A percentile compares a stretch with the other conserved stretches of the same genome.
Evolutionary conservation across 1,284 basidiomycete genomes (phyloP).

Genomic region (Neotropicomus parvogracilis): DNA sequence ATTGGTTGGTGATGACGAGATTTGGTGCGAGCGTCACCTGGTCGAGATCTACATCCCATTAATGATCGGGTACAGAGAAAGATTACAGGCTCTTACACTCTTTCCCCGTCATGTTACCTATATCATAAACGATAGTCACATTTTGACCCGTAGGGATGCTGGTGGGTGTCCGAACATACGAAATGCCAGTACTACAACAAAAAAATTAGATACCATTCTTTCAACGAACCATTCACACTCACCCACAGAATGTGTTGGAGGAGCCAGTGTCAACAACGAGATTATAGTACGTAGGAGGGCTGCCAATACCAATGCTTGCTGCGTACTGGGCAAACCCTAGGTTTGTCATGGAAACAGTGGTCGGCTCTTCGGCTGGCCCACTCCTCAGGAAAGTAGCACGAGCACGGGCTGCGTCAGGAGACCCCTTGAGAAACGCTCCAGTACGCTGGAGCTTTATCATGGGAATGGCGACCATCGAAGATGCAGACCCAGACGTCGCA

Average conservation of each 20-base stretch:
- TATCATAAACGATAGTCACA: slow-evolving; percentile 26
- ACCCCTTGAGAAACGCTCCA: slow-evolving; percentile 20
- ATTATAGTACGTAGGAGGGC: slow-evolving; percentile 22
- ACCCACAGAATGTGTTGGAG: slow-evolving; percentile 35
- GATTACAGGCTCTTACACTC: slow-evolving; percentile 20
- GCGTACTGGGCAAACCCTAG: slow-evolving; percentile 22
- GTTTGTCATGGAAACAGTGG: slow-evolving; percentile 21
- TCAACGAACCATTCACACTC: slow-evolving; percentile 3
- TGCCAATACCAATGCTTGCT: slow-evolving; percentile 24
- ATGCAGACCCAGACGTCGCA: slow-evolving; percentile 14
- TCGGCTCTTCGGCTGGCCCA: neutral
- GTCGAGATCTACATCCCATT: slow-evolving; percentile 20
- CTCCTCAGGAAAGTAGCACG: slow-evolving; percentile 17
- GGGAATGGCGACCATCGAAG: slow-evolving; percentile 7
- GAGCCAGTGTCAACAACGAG: slow-evolving; percentile 33
- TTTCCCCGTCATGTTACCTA: slow-evolving; percentile 19
- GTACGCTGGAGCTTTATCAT: slow-evolving; percentile 14
- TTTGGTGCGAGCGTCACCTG: slow-evolving; percentile 5
- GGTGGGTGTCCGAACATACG: slow-evolving; percentile 24
- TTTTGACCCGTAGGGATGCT: slow-evolving; percentile 24
- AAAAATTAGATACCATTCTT: neutral
- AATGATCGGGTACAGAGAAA: neutral
- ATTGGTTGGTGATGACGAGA: slow-evolving; percentile 17
- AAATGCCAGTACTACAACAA: slow-evolving; percentile 13
- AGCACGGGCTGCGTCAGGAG: slow-evolving; percentile 20